A percentile compares a stretch with the other conserved stretches of the same genome.
phyloP scores from a whole-genome alignment of 1,139 yeast species.

The Pichia sp. region DNA sequence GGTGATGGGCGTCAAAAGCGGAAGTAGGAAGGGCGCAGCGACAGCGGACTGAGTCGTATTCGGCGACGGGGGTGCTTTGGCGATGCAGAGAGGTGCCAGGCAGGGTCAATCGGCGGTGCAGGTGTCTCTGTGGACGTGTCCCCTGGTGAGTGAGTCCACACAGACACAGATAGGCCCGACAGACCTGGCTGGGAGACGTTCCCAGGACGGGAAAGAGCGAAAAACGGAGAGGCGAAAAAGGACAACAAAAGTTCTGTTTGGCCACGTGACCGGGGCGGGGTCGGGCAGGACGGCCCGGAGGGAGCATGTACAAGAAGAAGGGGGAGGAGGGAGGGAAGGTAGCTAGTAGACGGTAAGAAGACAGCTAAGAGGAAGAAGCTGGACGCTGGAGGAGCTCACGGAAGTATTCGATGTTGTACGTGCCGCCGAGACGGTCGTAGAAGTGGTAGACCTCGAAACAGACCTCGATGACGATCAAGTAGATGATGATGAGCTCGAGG shows the following conservation, averaged over 20 bases:
- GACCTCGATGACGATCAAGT: constrained; percentile 79
- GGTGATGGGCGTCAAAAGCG: neutral
- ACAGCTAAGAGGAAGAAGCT: neutral
- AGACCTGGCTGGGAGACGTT: too few species aligned
- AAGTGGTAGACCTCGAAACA: constrained; percentile 70
- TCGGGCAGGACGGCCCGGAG: neutral
- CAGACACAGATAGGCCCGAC: too few species aligned
- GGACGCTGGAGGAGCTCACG: constrained; percentile 6
- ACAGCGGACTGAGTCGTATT: neutral
- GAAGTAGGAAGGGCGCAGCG: neutral
- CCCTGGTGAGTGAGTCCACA: too few species aligned
- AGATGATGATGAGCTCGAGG: constrained; percentile 83
- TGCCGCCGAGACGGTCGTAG: constrained; percentile 39
- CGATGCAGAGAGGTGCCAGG: neutral
- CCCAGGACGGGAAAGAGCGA: neutral
- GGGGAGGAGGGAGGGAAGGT: too few species aligned
- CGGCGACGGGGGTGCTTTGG: neutral
- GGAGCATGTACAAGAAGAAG: too few species aligned
- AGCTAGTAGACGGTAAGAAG: too few species aligned
- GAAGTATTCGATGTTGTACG: constrained; percentile 20
- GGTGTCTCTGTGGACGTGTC: too few species aligned
- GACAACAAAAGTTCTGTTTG: neutral
- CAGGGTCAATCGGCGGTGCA: neutral
- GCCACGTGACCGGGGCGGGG: neutral
- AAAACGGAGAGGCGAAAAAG: neutral